Percentiles rank a stretch among this genome's conserved stretches.
These are phyloP conservation scores for Raffaelea arxii DNA, from an alignment of 2,329 filamentous ascomycete species.

Conservation along the genomic window DNA sequence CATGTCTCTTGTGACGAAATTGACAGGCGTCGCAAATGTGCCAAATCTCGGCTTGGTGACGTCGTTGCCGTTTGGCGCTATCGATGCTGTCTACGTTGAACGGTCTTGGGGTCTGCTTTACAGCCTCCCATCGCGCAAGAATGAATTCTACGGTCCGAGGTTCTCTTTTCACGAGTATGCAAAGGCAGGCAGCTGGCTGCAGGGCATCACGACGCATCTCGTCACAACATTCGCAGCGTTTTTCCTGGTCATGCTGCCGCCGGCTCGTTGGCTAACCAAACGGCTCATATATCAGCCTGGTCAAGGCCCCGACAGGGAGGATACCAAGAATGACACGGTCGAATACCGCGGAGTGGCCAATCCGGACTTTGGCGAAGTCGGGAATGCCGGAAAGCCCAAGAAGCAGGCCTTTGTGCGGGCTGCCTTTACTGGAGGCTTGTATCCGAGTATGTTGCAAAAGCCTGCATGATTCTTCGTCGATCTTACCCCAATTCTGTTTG, in stretches of 20 bases:
- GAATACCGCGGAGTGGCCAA: conserved; percentile 55
- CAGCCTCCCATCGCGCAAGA: conserved; percentile 30
- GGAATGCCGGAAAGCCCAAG: conserved; percentile 6
- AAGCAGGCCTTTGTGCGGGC: conserved; percentile 47
- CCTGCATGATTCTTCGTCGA: not conserved
- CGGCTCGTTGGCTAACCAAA: conserved; percentile 33
- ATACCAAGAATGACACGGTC: conserved; percentile 46
- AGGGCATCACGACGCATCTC: conserved; percentile 41
- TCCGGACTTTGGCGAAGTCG: conserved; percentile 37
- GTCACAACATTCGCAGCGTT: conserved; percentile 31
- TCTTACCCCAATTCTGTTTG: not conserved
- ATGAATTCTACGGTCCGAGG: conserved; percentile 48
- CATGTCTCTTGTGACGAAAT: conserved; percentile 29
- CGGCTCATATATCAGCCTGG: conserved; percentile 42
- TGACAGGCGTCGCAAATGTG: conserved; percentile 40
- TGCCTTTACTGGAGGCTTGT: conserved; percentile 51
- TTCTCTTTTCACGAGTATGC: conserved; percentile 50
- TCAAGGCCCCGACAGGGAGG: conserved; percentile 41
- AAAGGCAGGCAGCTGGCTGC: conserved; percentile 37
- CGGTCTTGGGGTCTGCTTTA: conserved; percentile 53
- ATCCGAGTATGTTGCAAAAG: conserved; percentile 43
- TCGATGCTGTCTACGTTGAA: conserved; percentile 46
- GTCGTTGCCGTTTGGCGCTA: conserved; percentile 37
- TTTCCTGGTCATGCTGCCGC: conserved; percentile 33
- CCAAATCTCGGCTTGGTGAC: conserved; percentile 46